These are phyloP conservation scores for Xylariaceae sp. DNA, from an alignment of 2,329 filamentous ascomycete species.

Conservation along the genomic window DNA sequence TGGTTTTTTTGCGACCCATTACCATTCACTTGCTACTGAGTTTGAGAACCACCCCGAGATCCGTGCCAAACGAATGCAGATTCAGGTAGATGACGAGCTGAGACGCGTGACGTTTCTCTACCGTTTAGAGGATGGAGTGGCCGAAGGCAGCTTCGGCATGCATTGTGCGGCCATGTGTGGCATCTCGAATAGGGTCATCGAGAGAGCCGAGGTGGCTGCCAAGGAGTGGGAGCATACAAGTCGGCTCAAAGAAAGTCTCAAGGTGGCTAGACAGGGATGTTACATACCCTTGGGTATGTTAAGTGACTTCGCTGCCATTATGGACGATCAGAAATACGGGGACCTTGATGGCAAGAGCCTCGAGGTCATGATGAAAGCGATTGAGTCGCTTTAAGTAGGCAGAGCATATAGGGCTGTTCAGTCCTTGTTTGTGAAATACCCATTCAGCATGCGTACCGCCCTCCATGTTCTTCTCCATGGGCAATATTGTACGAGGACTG, in stretches of 20 bases:
- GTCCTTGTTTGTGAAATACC: no score
- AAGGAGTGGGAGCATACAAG: slow-evolving; percentile 94
- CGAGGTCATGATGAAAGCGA: slow-evolving; percentile 56
- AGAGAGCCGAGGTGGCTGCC: slow-evolving; percentile 82
- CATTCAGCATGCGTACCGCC: no score
- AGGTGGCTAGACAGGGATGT: slow-evolving; percentile 71
- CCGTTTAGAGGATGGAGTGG: slow-evolving; percentile 87
- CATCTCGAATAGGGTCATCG: slow-evolving; percentile 77
- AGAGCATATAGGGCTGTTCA: no score
- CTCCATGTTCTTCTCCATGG: no score
- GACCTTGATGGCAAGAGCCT: slow-evolving; percentile 49
- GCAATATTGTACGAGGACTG: no score
- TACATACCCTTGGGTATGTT: slow-evolving; percentile 82
- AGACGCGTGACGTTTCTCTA: slow-evolving; percentile 95
- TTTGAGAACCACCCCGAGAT: slow-evolving; percentile 90
- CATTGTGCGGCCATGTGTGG: slow-evolving; percentile 98
- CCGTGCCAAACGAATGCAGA: slow-evolving; percentile 82
- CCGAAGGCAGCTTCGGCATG: slow-evolving; percentile 97
- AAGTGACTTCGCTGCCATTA: slow-evolving; percentile 78
- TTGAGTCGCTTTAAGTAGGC: slow-evolving; percentile 47
- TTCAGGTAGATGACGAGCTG: slow-evolving; percentile 81
- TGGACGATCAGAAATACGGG: slow-evolving; percentile 51
- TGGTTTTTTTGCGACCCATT: slow-evolving; percentile 97
- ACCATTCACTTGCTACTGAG: slow-evolving; percentile 88
- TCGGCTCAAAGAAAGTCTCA: slow-evolving; percentile 80